Evolutionary conservation across 108 stramenopile genomes (phyloP).

Genomic region (Pseudonitzschia delicatissima): DNA sequence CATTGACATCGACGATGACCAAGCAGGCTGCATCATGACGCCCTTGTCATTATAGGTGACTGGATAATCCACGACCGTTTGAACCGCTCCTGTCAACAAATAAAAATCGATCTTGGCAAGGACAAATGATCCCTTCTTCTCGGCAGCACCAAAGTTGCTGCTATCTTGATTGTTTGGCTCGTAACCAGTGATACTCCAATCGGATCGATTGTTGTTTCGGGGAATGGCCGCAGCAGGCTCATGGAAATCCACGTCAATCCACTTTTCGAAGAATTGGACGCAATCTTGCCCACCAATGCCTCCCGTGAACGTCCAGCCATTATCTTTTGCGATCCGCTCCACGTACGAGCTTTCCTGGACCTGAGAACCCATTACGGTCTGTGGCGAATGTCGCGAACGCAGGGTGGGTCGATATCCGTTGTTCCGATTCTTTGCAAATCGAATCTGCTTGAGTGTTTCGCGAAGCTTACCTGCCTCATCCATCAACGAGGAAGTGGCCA

Average conservation of each 20-base stretch:
- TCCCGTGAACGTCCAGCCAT: constrained; percentile 65
- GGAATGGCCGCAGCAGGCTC: background rate
- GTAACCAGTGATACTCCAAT: too few species aligned
- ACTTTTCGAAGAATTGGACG: constrained; percentile 57
- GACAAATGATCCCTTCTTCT: background rate
- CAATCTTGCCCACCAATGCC: background rate
- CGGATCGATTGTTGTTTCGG: too few species aligned
- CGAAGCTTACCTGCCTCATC: background rate
- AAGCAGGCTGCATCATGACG: background rate
- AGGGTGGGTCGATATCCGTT: constrained; percentile 20
- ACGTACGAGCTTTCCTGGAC: background rate
- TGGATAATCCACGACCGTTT: constrained; percentile 48
- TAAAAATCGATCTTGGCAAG: constrained; percentile 51
- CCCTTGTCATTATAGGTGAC: background rate
- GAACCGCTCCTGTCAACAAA: constrained; percentile 45
- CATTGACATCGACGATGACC: background rate
- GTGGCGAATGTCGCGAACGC: background rate
- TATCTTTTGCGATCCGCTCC: too few species aligned
- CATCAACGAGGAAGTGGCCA: background rate
- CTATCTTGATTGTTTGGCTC: too few species aligned
- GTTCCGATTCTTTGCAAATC: constrained; percentile 19
- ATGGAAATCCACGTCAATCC: background rate
- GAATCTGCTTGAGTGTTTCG: background rate
- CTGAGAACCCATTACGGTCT: background rate
- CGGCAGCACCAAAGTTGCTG: background rate